Evolutionary conservation across 2,329 filamentous ascomycete genomes (phyloP).

Genomic region (Lizonia empirigonia): DNA sequence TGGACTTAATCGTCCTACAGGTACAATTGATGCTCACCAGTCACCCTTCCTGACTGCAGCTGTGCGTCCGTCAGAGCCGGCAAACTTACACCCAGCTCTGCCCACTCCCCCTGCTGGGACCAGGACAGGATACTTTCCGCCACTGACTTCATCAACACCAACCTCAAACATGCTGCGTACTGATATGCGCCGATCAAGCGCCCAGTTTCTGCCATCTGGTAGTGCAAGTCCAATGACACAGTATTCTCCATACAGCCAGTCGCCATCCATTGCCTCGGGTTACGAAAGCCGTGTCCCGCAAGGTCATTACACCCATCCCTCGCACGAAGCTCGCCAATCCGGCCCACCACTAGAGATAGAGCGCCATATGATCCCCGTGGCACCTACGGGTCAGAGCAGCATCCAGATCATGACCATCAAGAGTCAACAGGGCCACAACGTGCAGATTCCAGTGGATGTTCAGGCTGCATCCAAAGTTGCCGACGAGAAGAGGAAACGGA

Average conservation of each 20-base stretch:
- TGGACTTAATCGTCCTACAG: constrained; percentile 50
- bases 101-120: constrained; percentile 53
- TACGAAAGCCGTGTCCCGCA: constrained; percentile 44
- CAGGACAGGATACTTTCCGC: constrained; percentile 45
- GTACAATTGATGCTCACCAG: constrained; percentile 56
- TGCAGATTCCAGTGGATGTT: constrained; percentile 74
- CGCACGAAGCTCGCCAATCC: constrained; percentile 8
- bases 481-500: constrained; percentile 83
- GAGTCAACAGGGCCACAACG: constrained; percentile 56
- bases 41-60: constrained; percentile 55
- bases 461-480: constrained; percentile 81
- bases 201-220: constrained; percentile 51
- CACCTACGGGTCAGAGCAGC: constrained; percentile 53
- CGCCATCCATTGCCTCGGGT: constrained; percentile 42
- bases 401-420: constrained; percentile 61
- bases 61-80: constrained; percentile 51
- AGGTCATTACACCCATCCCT: constrained; percentile 23
- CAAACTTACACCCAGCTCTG: constrained; percentile 53
- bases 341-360: constrained; percentile 26
- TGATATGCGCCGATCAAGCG: constrained; percentile 36
- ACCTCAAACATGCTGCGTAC: constrained; percentile 32
- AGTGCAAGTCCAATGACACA: constrained; percentile 55
- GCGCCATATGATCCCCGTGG: constrained; percentile 52
- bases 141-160: constrained; percentile 40
- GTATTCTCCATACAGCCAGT: constrained; percentile 48